Conservation (phyloP, 169 alveolate genomes). For the Plasmodium fragile region DNA sequence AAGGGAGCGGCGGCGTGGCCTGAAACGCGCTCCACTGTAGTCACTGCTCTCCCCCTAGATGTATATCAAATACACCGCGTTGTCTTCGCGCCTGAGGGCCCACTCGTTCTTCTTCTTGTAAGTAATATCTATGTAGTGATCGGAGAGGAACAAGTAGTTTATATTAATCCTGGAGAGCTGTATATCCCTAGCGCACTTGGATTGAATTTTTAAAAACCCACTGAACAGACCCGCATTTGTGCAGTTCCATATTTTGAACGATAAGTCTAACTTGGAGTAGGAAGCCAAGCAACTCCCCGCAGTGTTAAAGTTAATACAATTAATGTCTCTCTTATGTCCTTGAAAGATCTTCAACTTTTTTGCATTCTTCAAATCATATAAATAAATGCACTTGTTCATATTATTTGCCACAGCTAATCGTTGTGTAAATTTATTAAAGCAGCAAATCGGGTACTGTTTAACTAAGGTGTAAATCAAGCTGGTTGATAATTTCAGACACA, state of each 20-base stretch:
- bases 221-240: conserved; percentile 71
- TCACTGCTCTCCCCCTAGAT: neutral
- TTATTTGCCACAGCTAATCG: conserved; percentile 73
- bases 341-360: conserved; percentile 70
- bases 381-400: conserved; percentile 53
- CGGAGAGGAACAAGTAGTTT: conserved; percentile 37
- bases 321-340: conserved; percentile 62
- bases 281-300: conserved; percentile 63
- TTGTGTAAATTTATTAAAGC: conserved; percentile 74
- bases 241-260: conserved; percentile 75
- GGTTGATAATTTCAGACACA: conserved; percentile 61
- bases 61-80: conserved; percentile 31
- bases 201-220: conserved; percentile 63
- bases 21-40: neutral
- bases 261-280: conserved; percentile 64
- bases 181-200: conserved; percentile 53
- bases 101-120: conserved; percentile 68
- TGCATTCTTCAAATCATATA: conserved; percentile 75
- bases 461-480: conserved; percentile 70
- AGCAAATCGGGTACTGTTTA: conserved; percentile 46
- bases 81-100: conserved; percentile 59
- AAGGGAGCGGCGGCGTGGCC: no score
- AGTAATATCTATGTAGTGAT: conserved; percentile 41
- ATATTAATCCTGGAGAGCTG: conserved; percentile 50
- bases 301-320: conserved; percentile 56